Evolutionary conservation across 129 eudicot genomes (phyloP).

Genomic region (Silybum marianum): DNA sequence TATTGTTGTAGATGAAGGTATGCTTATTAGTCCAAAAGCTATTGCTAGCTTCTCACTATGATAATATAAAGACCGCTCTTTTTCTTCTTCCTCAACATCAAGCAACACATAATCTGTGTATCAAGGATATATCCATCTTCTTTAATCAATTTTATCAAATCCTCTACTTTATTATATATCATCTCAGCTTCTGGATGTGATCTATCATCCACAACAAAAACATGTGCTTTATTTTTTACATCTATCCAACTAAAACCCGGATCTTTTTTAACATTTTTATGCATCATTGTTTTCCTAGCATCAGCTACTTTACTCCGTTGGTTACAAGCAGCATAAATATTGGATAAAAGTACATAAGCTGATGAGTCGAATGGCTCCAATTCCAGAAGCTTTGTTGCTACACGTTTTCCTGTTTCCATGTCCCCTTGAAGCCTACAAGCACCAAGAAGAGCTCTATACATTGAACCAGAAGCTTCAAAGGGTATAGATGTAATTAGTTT

Average conservation of each 20-base stretch:
- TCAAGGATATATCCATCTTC: constrained; percentile 46
- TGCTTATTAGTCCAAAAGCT: constrained; percentile 34
- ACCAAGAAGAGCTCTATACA: constrained; percentile 51
- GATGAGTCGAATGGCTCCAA: constrained; percentile 50
- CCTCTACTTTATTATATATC: constrained; percentile 41
- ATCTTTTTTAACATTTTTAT: constrained; percentile 47
- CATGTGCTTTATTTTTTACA: constrained; percentile 41
- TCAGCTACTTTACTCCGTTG: constrained; percentile 49
- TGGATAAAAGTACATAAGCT: constrained; percentile 50
- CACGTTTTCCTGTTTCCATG: constrained; percentile 53
- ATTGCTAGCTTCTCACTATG: constrained; percentile 49
- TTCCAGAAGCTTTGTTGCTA: constrained; percentile 45
- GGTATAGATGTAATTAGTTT: constrained; percentile 44
- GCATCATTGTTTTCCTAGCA: constrained; percentile 44
- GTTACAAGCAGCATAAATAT: constrained; percentile 46
- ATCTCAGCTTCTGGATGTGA: constrained; percentile 38
- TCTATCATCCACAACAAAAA: constrained; percentile 53
- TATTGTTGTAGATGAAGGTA: constrained; percentile 20
- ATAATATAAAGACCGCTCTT: constrained; percentile 33
- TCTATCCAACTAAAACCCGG: constrained; percentile 60
- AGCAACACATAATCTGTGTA: constrained; percentile 27
- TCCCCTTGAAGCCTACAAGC: constrained; percentile 55
- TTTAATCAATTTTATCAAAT: constrained; percentile 38
- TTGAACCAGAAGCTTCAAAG: constrained; percentile 49
- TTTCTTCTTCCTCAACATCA: constrained; percentile 40